phyloP scores from a whole-genome alignment of 805 yeast genomes.

The Myxozyma nipponensis region DNA sequence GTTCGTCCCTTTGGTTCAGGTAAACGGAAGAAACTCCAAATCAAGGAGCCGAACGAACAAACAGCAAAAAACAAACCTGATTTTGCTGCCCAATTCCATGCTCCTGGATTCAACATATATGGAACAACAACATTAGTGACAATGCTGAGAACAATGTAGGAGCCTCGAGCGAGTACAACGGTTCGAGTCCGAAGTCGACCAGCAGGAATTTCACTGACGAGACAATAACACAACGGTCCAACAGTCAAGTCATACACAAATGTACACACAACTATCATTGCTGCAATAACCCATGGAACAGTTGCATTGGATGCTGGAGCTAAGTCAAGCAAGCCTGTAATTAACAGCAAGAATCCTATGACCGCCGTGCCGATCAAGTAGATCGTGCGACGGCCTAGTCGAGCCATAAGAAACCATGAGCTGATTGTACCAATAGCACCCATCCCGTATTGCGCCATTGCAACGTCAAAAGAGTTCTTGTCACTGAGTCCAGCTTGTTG shows the following conservation, averaged over 20 bases:
- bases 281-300: constrained; percentile 35
- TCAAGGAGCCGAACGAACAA: constrained; percentile 33
- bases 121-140: constrained; percentile 37
- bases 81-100: constrained; percentile 7
- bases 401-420: constrained; percentile 9
- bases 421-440: constrained; percentile 9
- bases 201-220: constrained; percentile 45
- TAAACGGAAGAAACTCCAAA: constrained; percentile 50
- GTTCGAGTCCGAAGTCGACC: constrained; percentile 43
- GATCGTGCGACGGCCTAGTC: constrained; percentile 18
- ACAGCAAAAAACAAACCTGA: constrained; percentile 36
- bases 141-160: constrained; percentile 28
- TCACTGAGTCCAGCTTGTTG: constrained; percentile 35
- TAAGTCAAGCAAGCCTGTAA: constrained; percentile 24
- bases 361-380: constrained; percentile 21
- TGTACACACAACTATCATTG: constrained; percentile 46
- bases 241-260: constrained; percentile 45
- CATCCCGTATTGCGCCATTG: constrained; percentile 3
- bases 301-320: constrained; percentile 23
- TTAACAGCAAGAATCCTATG: constrained; percentile 10
- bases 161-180: constrained; percentile 42
- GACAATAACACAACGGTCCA: constrained; percentile 45
- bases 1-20: constrained; percentile 61
- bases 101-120: constrained; percentile 46
- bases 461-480: constrained; percentile 5